Evolutionary conservation across 768 basidiomycete species (phyloP).

Genomic region (Tylopilus sp.): DNA sequence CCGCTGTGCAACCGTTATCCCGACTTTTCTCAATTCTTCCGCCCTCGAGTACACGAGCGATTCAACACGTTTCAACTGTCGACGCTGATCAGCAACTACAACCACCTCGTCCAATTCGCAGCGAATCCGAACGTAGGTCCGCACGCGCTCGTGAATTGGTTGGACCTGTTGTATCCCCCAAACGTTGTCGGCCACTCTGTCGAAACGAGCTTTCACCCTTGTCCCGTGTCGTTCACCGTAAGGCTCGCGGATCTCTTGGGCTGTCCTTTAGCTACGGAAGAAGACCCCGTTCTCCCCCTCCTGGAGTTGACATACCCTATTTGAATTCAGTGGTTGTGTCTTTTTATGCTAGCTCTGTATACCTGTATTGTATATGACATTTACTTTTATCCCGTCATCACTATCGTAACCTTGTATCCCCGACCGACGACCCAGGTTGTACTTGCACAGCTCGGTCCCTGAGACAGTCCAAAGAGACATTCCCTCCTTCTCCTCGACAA

Average conservation of each 20-base stretch:
- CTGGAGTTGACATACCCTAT: not conserved
- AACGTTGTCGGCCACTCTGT: not conserved
- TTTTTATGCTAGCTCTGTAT: slow-evolving; percentile 8
- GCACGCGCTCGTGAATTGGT: not conserved
- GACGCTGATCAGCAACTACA: not conserved
- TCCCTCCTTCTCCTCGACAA: slow-evolving; percentile 40
- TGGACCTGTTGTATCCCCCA: not conserved
- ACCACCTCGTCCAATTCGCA: not conserved
- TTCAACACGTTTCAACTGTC: not conserved
- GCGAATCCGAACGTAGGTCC: not conserved
- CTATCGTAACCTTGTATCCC: not conserved
- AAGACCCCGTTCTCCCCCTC: not conserved
- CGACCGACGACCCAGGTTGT: slow-evolving; percentile 44
- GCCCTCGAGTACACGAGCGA: slow-evolving; percentile 12
- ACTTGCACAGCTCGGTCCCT: slow-evolving; percentile 44
- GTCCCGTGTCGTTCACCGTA: slow-evolving; percentile 21
- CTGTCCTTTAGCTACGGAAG: not conserved
- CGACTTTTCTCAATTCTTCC: slow-evolving; percentile 32
- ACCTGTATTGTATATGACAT: slow-evolving; percentile 4
- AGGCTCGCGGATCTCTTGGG: slow-evolving; percentile 16
- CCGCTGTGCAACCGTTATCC: slow-evolving; percentile 31
- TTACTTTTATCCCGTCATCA: not conserved
- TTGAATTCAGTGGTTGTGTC: not conserved
- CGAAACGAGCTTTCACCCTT: slow-evolving; percentile 4
- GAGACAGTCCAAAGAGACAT: slow-evolving; percentile 53